Conservation (phyloP, 345 rosid species). For the Syzygium oleosum region DNA sequence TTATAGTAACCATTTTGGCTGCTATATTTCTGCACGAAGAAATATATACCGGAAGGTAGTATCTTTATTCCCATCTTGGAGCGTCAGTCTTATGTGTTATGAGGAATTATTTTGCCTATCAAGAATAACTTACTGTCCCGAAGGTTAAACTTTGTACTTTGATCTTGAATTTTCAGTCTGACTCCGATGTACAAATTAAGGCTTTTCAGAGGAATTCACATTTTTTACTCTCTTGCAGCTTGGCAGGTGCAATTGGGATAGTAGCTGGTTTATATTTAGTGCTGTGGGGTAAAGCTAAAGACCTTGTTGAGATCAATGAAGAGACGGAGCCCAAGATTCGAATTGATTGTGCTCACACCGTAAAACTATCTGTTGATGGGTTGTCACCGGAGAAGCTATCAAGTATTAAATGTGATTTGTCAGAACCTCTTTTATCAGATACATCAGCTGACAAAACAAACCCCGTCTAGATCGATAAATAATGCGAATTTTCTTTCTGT, state of each 20-base stretch:
- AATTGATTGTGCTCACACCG: neutral
- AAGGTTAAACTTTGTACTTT: neutral
- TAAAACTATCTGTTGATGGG: neutral
- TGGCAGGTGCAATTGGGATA: conserved; percentile 15
- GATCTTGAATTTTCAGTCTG: neutral
- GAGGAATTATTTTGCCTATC: neutral
- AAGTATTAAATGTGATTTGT: conserved; percentile 2
- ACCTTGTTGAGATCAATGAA: neutral
- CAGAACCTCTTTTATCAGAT: conserved; percentile 10
- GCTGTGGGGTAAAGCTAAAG: conserved; percentile 27
- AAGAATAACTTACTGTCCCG: neutral
- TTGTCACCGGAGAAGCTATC: neutral
- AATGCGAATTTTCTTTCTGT: neutral
- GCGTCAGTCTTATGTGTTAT: neutral
- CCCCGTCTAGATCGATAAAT: neutral
- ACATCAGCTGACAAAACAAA: neutral
- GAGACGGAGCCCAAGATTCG: neutral
- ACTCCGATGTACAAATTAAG: neutral
- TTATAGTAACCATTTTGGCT: conserved; percentile 47
- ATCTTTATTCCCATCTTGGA: neutral
- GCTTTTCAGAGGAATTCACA: neutral
- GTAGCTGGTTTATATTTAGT: conserved; percentile 14
- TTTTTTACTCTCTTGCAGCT: neutral
- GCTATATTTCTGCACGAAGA: conserved; percentile 47
- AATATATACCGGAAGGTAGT: conserved; percentile 43